These are phyloP conservation scores for Tranzscheliella williamsii DNA, from an alignment of 1,284 basidiomycete species.

Conservation along the genomic window DNA sequence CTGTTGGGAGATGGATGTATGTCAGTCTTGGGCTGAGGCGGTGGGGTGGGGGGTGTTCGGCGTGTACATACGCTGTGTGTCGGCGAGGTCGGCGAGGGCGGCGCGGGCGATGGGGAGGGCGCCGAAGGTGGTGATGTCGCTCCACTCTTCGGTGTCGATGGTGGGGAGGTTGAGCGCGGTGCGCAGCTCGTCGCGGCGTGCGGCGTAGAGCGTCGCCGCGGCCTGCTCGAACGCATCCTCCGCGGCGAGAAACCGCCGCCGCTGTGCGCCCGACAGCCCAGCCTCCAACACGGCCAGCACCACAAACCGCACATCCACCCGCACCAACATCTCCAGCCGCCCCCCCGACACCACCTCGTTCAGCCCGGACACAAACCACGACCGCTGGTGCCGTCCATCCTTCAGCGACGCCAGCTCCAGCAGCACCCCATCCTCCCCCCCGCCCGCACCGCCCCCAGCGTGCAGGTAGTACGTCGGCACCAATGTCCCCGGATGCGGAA, in stretches of 20 bases:
- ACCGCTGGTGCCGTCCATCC: slow-evolving; percentile 19
- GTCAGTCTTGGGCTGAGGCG: too few species aligned
- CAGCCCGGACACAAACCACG: slow-evolving; percentile 19
- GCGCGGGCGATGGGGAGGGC: slow-evolving; percentile 1
- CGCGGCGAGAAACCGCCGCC: slow-evolving; percentile 5
- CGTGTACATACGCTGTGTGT: slow-evolving; percentile 23
- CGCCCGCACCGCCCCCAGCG: not conserved
- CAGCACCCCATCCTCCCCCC: not conserved
- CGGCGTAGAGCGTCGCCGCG: slow-evolving; percentile 1
- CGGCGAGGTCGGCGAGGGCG: slow-evolving; percentile 11
- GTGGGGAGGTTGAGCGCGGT: not conserved
- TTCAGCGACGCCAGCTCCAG: slow-evolving; percentile 16
- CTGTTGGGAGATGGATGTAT: slow-evolving; percentile 1
- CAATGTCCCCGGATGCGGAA: slow-evolving; percentile 25
- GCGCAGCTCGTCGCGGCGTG: not conserved
- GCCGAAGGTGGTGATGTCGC: slow-evolving; percentile 20
- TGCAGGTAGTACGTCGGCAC: slow-evolving; percentile 28
- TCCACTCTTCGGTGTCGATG: slow-evolving; percentile 18
- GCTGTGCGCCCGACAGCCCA: not conserved
- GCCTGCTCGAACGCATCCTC: slow-evolving; percentile 33
- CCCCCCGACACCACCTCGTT: slow-evolving; percentile 18
- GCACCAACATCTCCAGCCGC: slow-evolving; percentile 19
- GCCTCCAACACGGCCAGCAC: slow-evolving; percentile 7
- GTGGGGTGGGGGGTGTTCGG: too few species aligned
- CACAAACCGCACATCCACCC: slow-evolving; percentile 14